These are phyloP conservation scores for Favolaschia claudopus DNA, from an alignment of 768 basidiomycete species.

Conservation along the genomic window DNA sequence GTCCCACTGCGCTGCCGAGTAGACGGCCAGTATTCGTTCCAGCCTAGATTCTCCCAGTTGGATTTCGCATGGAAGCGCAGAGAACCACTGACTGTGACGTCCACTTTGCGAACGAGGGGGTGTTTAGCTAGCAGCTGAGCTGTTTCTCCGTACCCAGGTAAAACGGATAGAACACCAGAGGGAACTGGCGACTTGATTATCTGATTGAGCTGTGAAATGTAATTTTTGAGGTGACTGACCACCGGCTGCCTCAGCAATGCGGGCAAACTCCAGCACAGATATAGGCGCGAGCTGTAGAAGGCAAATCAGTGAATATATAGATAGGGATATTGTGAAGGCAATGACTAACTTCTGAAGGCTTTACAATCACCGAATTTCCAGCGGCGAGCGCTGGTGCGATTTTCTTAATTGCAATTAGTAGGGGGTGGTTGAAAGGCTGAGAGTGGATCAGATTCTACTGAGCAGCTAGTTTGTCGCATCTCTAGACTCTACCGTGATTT, in stretches of 20 bases:
- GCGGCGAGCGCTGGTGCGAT: conserved; percentile 86
- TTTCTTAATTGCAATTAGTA: conserved; percentile 91
- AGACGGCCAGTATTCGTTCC: conserved; percentile 81
- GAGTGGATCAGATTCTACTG: no score
- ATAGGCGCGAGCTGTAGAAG: conserved; percentile 71
- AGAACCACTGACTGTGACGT: conserved; percentile 71
- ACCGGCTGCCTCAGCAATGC: conserved; percentile 70
- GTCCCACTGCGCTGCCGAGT: conserved; percentile 76
- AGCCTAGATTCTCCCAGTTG: conserved; percentile 51
- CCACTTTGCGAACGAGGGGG: conserved; percentile 78
- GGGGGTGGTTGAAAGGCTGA: conserved; percentile 88
- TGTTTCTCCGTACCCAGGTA: conserved; percentile 76
- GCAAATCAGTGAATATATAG: conserved; percentile 2
- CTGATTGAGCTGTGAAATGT: neutral
- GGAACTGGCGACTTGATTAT: conserved; percentile 61
- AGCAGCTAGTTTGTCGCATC: no score
- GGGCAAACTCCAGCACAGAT: conserved; percentile 78
- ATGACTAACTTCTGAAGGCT: conserved; percentile 73
- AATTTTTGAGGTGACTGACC: conserved; percentile 45
- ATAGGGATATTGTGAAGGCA: neutral
- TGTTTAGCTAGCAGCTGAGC: conserved; percentile 73
- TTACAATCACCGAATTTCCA: conserved; percentile 84
- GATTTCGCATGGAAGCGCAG: no score
- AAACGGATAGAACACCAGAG: conserved; percentile 71
- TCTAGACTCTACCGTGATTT: conserved; percentile 92